Conservation (phyloP, 2,329 filamentous ascomycete species). For the Monascus ruber region DNA sequence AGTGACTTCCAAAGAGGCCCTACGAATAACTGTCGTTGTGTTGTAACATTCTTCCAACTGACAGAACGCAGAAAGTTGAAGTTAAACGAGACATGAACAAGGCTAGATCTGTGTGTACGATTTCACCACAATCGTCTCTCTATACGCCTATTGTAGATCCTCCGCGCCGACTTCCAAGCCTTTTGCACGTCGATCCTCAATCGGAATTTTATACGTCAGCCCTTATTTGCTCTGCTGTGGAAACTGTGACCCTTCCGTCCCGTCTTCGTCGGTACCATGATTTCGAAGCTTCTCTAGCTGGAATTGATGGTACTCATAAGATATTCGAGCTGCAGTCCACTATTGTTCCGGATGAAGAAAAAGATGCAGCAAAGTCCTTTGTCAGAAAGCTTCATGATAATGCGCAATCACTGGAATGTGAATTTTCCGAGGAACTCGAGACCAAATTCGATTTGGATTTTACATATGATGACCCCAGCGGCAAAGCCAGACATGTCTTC, state of each 20-base stretch:
- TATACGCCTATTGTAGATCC: slow-evolving; percentile 64
- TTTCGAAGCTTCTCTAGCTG: slow-evolving; percentile 39
- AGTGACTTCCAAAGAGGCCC: slow-evolving; percentile 9
- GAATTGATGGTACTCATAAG: slow-evolving; percentile 58
- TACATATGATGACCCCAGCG: slow-evolving; percentile 17
- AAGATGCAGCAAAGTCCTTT: slow-evolving; percentile 1
- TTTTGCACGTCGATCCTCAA: slow-evolving; percentile 47
- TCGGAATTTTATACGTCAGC: slow-evolving; percentile 75
- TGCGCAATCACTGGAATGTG: slow-evolving; percentile 4
- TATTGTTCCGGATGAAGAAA: slow-evolving; percentile 28
- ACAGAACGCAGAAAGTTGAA: slow-evolving; percentile 39
- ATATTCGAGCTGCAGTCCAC: slow-evolving; percentile 65
- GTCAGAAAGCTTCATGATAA: slow-evolving; percentile 3
- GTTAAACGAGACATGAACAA: slow-evolving; percentile 59
- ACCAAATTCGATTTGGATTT: slow-evolving; percentile 30
- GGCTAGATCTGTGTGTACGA: slow-evolving; percentile 57
- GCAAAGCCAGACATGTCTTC: slow-evolving; percentile 20
- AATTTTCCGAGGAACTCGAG: slow-evolving; percentile 10
- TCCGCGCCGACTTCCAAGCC: slow-evolving; percentile 44
- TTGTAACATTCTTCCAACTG: slow-evolving; percentile 26
- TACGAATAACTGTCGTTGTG: slow-evolving; percentile 3
- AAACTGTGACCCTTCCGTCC: slow-evolving; percentile 66
- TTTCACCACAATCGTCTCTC: slow-evolving; percentile 61
- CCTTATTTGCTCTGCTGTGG: slow-evolving; percentile 62
- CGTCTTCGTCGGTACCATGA: slow-evolving; percentile 36